A percentile compares a stretch with the other conserved stretches of the same genome.
Conservation (phyloP, 2,329 filamentous ascomycete genomes). For the Dothideomycetidae sp. region DNA sequence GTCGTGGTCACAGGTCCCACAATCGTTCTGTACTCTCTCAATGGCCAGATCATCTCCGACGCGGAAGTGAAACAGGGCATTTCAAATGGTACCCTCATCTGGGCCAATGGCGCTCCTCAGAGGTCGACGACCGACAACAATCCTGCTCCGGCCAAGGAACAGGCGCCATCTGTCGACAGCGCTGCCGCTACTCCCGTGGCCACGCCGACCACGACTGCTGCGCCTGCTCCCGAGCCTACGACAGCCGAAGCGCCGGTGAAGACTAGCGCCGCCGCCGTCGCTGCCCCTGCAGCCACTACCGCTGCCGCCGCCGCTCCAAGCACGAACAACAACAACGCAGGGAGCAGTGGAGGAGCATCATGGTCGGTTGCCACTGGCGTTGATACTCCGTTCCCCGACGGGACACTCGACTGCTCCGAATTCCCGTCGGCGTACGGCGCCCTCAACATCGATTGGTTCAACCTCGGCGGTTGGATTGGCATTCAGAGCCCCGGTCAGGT, state of each 20-base stretch:
- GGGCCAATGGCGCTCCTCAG: slow-evolving; percentile 40
- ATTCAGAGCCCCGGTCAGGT: slow-evolving; percentile 41
- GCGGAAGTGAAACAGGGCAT: slow-evolving; percentile 59
- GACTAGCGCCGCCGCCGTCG: slow-evolving; percentile 17
- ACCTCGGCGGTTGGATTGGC: slow-evolving; percentile 62
- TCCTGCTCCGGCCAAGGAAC: slow-evolving; percentile 18
- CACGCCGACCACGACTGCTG: slow-evolving; percentile 21
- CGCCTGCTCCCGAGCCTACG: slow-evolving; percentile 17
- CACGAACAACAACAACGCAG: slow-evolving; percentile 2
- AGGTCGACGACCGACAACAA: slow-evolving; percentile 14
- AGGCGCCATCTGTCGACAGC: slow-evolving; percentile 9
- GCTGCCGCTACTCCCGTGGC: slow-evolving; percentile 13
- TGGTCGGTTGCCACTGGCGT: slow-evolving; percentile 37
- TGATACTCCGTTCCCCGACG: slow-evolving; percentile 58
- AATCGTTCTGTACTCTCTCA: slow-evolving; percentile 57
- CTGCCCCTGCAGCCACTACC: slow-evolving; percentile 16
- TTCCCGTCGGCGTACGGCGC: slow-evolving; percentile 79
- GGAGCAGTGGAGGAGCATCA: slow-evolving; percentile 1
- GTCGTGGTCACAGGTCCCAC: slow-evolving; percentile 47
- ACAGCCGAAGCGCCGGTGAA: slow-evolving; percentile 17
- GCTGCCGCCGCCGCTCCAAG: slow-evolving; percentile 13
- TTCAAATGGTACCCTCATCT: slow-evolving; percentile 49
- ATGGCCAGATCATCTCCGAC: slow-evolving; percentile 46
- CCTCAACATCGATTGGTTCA: slow-evolving; percentile 52
- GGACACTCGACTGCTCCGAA: slow-evolving; percentile 50